Evolutionary conservation across 2,329 filamentous ascomycete species (phyloP).

Genomic region (Diplodia corticola): DNA sequence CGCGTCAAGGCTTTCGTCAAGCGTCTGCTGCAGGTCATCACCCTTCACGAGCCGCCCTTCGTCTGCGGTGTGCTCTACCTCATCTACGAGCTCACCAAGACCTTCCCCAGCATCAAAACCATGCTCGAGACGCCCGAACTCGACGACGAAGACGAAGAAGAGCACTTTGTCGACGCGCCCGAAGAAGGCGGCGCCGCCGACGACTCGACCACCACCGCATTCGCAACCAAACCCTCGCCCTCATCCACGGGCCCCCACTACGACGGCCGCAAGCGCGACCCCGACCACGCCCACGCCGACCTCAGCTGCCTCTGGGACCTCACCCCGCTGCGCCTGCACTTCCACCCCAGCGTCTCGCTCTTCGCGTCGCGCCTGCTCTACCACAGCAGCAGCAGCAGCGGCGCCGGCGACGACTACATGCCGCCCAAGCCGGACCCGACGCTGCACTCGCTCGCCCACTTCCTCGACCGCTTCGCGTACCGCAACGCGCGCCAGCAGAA

Average conservation of each 20-base stretch:
- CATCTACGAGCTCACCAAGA: conserved; percentile 74
- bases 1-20: conserved; percentile 96
- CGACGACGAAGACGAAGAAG: conserved; percentile 73
- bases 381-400: conserved; percentile 40
- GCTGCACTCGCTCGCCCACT: conserved; percentile 88
- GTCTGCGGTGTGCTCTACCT: conserved; percentile 91
- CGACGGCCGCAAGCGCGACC: conserved; percentile 87
- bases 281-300: conserved; percentile 90
- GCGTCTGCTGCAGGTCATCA: conserved; percentile 81
- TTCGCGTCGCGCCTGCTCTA: conserved; percentile 73
- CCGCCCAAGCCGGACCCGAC: conserved; percentile 87
- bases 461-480: conserved; percentile 98
- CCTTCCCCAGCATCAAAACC: conserved; percentile 76
- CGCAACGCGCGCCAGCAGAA: conserved; percentile 74
- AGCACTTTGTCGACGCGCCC: conserved; percentile 67
- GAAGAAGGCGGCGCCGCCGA: conserved; percentile 53
- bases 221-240: neutral
- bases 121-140: conserved; percentile 70
- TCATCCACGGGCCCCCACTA: conserved; percentile 50
- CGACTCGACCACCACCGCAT: conserved; percentile 25
- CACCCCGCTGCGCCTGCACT: conserved; percentile 77
- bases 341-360: conserved; percentile 87
- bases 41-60: conserved; percentile 88
- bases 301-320: conserved; percentile 92
- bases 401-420: conserved; percentile 61